Evolutionary conservation across 2,329 filamentous ascomycete species (phyloP), one percentile per base, ranked within the genome.

Genomic region (Aspergillus sojae): DNA sequence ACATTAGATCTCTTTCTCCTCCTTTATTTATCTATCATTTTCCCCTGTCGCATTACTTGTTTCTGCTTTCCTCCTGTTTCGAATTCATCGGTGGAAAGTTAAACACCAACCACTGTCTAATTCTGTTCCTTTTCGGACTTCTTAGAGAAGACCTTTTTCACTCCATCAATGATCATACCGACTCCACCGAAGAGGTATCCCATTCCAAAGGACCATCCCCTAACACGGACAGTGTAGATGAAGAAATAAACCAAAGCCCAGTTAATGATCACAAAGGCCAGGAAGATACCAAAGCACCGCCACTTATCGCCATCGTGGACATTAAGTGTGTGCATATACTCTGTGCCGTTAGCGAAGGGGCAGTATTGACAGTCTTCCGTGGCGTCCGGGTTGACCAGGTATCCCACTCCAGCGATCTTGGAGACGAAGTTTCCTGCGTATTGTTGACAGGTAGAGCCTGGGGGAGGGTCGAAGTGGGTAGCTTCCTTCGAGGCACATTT

Each of bases 171-270:
- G 41, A 76, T 53, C 72, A 78, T 81, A 2, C 82, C 84, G n/a
- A 82, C 57, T 2, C 66, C 67, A 2, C 81, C 79, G 72, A 88
- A 89, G 3, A 91, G 30, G 50, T 78, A 79, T 0, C 86, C 86
- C 62, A 92, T 82, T 0, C 90, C 91, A 75, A 93, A 93, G 26
- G 78, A 85, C 89, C 89, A 93, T 9, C 88, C 85, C 67, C 84
- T 84, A 60, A 93, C 86, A 21, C 91, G 83, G 7, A 92, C 88
- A 3, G 87, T 89, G 77, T 90, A 93, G 62, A 93, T 88, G 72
- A 93, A 92, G 78, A 92, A 91, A 74, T 91, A 91, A 1, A 92
- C 89, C 60, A 93, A 76, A 46, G 84, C 79, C 88, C 88, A 92
- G 72, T 92, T 93, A 57, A 86, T 88, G 16, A 90, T 79, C 58